Base-by-base conservation (phyloP, 108 stramenopile genomes). In the Pseudonitzschia multistriata region DNA sequence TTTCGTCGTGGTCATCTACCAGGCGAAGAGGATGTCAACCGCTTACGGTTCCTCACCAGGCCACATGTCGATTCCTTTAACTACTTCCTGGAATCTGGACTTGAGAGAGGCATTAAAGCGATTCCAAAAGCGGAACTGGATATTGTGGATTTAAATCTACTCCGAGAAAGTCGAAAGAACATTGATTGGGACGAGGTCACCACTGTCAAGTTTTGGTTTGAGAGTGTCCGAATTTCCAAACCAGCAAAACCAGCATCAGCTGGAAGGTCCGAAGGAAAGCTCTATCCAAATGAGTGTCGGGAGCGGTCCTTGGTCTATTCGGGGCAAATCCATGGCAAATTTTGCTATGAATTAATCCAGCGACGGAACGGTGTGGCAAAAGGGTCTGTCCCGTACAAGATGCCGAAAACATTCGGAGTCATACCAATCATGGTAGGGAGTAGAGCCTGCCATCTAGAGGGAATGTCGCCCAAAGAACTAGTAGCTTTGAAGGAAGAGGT, bases 381-480 rank as follows among this genome's bases (percentile, higher is more conserved):
- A 27, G 35, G 31, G 24, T 62, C 70, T 17, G 65, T 56, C 21
- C 55, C 72, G 8, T 61, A 68, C 49, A 78, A 84, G 64, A 62
- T 83, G 27, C 31, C 65, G 11, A 74, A 83, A 25, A 85, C 79
- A 40, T 88, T 96, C 70, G 98, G 98, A 13, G 82, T 88, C 48
- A 80, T 98, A 81, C 98, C 98, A 25, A 88, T 99, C 52, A 98
- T 98, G 97, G 93, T 96, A 29, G 71, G 85, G 73, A 85, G 83
- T 50, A 84, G 85, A 28, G 81, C 78, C 3, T 94, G 93, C 72
- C 93, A 94, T 68, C 78, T 94, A 60, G 53, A 78, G 7, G 77
- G 72, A 7, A 70, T 83, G 69, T 68, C 52, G 0, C 85, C 88
- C 11, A 62, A 62, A 3, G 71, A 91, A 40, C 45, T 94, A 27